Evolutionary conservation across 176 grass and related monocot species (phyloP), one percentile per base, ranked within the genome.

Genomic region (Juncus effusus): DNA sequence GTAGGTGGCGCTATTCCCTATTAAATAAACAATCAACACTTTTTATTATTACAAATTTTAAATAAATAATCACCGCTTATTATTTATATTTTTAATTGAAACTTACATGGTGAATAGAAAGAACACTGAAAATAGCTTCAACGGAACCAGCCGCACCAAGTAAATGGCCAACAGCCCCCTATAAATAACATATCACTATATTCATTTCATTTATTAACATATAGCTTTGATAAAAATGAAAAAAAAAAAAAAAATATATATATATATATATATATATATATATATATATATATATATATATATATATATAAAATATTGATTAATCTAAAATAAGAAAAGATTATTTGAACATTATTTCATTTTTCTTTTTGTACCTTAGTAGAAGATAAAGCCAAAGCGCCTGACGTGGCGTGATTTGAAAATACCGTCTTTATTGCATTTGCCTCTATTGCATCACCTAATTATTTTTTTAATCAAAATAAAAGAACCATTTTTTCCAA

Each of bases 111-210:
- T 91, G 75, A 45, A 97, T 84, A 9, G 93, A 82, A 79, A 97
- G 80, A 16, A 92, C 82, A 6, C 47, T 73, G 78, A 91, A 92
- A 45, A 97, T 97, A 45, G 93, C 93, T 78, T 97, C 93, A 14
- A 97, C 82, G 12, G 93, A 90, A 36, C 85, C 93, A 28, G 93
- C 88, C 68, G 93, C 88, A 0, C 93, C 93, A 39, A 92, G 82
- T 62, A 97, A 85, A 82, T 97, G 93, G 14, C 93, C 93, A 67
- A 84, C 83, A 38, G 93, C 85, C 52, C 93, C 93, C 93, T 97
- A 15, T 37, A 83, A 60, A 70, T 4, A 53, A 53, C 4, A 47
- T 47, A 47, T 47, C 44, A 47, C 44, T 6, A 47, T 2, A 47
- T 6, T 47, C 0, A 47, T 47, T 47, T 47, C 44, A 47, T 6